These are phyloP conservation scores for Patellaria atrata DNA, from an alignment of 495 filamentous ascomycete species.

Conservation along the genomic window DNA sequence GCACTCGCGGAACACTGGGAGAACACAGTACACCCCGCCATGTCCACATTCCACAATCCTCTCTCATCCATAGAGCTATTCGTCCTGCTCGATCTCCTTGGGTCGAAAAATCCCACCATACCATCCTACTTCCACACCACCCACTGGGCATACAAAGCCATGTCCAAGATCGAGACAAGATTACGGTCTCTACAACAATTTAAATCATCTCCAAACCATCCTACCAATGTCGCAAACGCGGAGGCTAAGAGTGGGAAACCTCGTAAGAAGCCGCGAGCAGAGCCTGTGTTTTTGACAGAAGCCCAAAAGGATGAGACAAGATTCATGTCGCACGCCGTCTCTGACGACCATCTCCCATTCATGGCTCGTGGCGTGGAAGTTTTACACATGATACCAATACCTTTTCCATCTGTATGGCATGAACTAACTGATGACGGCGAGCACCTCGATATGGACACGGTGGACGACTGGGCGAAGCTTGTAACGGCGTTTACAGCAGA, in stretches of 20 bases:
- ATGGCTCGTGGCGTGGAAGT: conserved; percentile 71
- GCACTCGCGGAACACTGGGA: conserved; percentile 68
- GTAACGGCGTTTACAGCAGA: conserved; percentile 74
- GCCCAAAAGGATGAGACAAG: conserved; percentile 3
- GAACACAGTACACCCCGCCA: conserved; percentile 43
- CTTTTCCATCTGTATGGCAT: conserved; percentile 84
- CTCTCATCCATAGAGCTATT: conserved; percentile 74
- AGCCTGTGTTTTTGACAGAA: conserved; percentile 1
- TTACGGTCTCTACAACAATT: conserved; percentile 45
- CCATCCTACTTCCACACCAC: conserved; percentile 75
- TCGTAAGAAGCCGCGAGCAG: background rate
- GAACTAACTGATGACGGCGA: conserved; percentile 66
- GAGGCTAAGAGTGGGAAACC: too few relatives aligned
- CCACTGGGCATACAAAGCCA: conserved; percentile 77
- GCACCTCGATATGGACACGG: conserved; percentile 69
- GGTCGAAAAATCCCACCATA: conserved; percentile 50
- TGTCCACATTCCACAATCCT: conserved; percentile 57
- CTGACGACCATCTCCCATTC: conserved; percentile 88
- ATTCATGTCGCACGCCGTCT: conserved; percentile 26
- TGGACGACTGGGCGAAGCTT: conserved; percentile 77
- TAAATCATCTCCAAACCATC: conserved; percentile 32
- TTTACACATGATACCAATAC: conserved; percentile 69
- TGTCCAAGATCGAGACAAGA: conserved; percentile 55
- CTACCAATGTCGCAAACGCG: conserved; percentile 7
- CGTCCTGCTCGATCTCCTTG: conserved; percentile 83